A percentile compares a stretch with the other conserved stretches of the same genome.
Evolutionary conservation across 257 asterid genomes (phyloP).

Genomic region (Coffea canephora): DNA sequence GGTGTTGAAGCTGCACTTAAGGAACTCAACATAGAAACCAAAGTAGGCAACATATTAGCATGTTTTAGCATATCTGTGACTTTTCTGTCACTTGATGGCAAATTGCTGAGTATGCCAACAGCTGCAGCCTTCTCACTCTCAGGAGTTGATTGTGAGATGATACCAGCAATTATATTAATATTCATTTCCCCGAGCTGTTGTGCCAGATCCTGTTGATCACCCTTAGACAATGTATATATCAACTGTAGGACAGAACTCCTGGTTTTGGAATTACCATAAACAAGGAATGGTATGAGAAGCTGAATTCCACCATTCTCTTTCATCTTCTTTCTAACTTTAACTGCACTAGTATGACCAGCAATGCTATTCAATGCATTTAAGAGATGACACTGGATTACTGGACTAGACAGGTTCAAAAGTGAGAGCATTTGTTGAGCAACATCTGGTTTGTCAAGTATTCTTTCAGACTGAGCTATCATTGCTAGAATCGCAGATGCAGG

Average conservation of each 20-base stretch:
- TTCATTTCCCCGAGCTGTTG: slow-evolving; percentile 57
- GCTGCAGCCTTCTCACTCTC: slow-evolving; percentile 65
- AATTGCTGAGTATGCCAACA: slow-evolving; percentile 65
- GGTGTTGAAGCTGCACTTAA: slow-evolving; percentile 20
- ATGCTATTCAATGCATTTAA: slow-evolving; percentile 70
- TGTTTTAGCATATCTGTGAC: slow-evolving; percentile 53
- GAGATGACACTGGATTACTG: slow-evolving; percentile 66
- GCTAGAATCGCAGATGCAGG: slow-evolving; percentile 95
- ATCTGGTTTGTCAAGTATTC: slow-evolving; percentile 56
- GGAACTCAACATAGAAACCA: slow-evolving; percentile 37
- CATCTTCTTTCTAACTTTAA: slow-evolving; percentile 59
- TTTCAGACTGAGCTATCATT: slow-evolving; percentile 66
- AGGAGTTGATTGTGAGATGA: slow-evolving; percentile 36
- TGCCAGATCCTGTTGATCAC: slow-evolving; percentile 42
- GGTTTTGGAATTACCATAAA: slow-evolving; percentile 39
- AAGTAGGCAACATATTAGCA: slow-evolving; percentile 42
- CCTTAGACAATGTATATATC: slow-evolving; percentile 47
- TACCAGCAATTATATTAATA: slow-evolving; percentile 31
- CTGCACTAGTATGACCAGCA: slow-evolving; percentile 48
- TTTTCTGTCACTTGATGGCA: slow-evolving; percentile 55
- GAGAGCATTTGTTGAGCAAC: slow-evolving; percentile 90
- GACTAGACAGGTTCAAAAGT: slow-evolving; percentile 69
- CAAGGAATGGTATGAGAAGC: slow-evolving; percentile 62
- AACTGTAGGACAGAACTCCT: slow-evolving; percentile 52
- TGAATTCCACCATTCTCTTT: slow-evolving; percentile 65